Evolutionary conservation across 352 stramenopile genomes (phyloP), one percentile per base, ranked within the genome.

Genomic region (Pythium folliculosum): DNA sequence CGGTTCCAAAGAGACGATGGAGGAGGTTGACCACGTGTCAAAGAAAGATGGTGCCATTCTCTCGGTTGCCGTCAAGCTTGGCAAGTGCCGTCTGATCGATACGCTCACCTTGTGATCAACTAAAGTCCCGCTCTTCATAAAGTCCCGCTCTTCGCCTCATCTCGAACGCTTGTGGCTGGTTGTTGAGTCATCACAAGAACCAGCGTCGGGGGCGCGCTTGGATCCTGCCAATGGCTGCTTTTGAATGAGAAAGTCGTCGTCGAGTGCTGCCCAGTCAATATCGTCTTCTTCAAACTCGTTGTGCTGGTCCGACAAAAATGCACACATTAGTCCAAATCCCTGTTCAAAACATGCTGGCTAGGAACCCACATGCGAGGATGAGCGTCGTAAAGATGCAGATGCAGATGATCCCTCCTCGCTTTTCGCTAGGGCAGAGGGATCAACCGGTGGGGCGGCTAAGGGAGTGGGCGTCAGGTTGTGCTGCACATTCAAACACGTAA

Each of bases 51-150:
- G 89, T 43, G 84, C 86, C n/a, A 81, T 99, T 60, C 77, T 99
- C 59, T 99, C 97, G 6, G 77, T 99, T 32, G 97, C 97, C 1
- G 89, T 98, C 45, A 97, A 97, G 58, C 76, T 99, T 56, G 97
- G 97, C 43, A 89, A 89, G 14, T 98, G 98, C 48, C 90, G 97
- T 52, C 84, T 99, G 51, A 99, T 99, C 76, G 97, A 99, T 77
- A 99, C 99, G 69, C 93, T 99, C 40, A 81, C 95, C 27, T 54
- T 97, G 44, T 93, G 77, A 60, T 17, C 17, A 21, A 53, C 10
- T 54, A 60, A 56, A 44, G 14, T 40, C 56, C 17, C 3, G 10
- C 37, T 27, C 13, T 44, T 27, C 43, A 57, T 27, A 27, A 30
- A 66, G 43, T 43, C 25, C 45, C 14, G 5, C 32, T 51, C 13